Evolutionary conservation across 2,329 filamentous ascomycete species (phyloP).

Genomic region (Aspergillus versicolor): DNA sequence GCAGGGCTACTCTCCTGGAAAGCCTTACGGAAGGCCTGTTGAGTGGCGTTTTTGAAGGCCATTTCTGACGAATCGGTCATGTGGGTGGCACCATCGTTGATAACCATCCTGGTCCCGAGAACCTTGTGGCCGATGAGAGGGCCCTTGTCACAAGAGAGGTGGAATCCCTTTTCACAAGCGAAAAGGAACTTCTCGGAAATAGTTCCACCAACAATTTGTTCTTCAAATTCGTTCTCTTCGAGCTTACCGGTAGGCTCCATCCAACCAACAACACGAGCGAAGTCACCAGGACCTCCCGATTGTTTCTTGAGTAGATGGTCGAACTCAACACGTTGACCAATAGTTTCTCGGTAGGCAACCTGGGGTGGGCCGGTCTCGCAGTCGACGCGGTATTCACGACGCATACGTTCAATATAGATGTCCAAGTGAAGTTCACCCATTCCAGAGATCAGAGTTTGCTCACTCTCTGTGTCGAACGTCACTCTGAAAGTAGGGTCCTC

Average conservation of each 20-base stretch:
- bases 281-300: constrained; percentile 92
- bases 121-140: constrained; percentile 92
- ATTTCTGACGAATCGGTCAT: constrained; percentile 97
- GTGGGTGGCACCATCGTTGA: constrained; percentile 96
- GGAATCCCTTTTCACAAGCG: constrained; percentile 94
- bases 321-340: constrained; percentile 76
- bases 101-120: constrained; percentile 82
- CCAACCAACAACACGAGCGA: constrained; percentile 84
- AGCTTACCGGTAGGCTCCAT: constrained; percentile 80
- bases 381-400: constrained; percentile 93
- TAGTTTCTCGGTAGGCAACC: constrained; percentile 94
- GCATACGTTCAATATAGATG: constrained; percentile 96
- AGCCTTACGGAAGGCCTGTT: constrained; percentile 94
- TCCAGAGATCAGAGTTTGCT: constrained; percentile 96
- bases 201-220: constrained; percentile 81
- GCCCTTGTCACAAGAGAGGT: constrained; percentile 76
- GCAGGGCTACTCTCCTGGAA: constrained; percentile 78
- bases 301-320: constrained; percentile 96
- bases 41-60: constrained; percentile 90
- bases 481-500: constrained; percentile 98
- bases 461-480: constrained; percentile 84
- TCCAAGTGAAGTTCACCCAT: constrained; percentile 98
- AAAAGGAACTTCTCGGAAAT: constrained; percentile 96
- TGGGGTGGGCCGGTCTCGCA: constrained; percentile 95
- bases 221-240: constrained; percentile 77